Evolutionary conservation across 2,329 filamentous ascomycete genomes (phyloP).

Genomic region (Colletotrichum sp.): DNA sequence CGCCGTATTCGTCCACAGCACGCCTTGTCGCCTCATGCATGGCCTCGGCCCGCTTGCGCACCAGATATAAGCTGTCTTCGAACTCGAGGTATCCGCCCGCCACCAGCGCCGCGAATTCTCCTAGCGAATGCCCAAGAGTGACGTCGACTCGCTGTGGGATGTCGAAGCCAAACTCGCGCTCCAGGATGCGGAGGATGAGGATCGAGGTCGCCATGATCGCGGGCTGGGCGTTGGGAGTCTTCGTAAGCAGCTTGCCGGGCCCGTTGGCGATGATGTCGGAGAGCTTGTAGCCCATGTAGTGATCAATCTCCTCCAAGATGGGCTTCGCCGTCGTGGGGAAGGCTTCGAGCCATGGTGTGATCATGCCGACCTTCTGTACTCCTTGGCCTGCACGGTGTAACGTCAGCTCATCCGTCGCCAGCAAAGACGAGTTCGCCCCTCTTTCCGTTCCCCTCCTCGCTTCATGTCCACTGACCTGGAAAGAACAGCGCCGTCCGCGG

Average conservation of each 20-base stretch:
- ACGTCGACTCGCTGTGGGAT: conserved; percentile 76
- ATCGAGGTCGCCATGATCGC: conserved; percentile 96
- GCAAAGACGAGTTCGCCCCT: background rate
- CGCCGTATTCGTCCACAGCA: conserved; percentile 71
- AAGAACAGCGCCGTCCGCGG: conserved; percentile 66
- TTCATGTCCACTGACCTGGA: conserved; percentile 45
- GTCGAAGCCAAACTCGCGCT: conserved; percentile 82
- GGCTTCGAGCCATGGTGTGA: conserved; percentile 81
- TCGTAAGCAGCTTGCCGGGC: conserved; percentile 76
- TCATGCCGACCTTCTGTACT: conserved; percentile 89
- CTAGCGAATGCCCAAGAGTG: conserved; percentile 87
- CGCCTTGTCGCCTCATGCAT: conserved; percentile 79
- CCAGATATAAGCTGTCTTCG: conserved; percentile 77
- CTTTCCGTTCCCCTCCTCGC: background rate
- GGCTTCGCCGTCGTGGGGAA: conserved; percentile 80
- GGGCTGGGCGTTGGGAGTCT: conserved; percentile 88
- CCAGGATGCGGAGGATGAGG: conserved; percentile 85
- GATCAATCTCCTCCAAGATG: conserved; percentile 87
- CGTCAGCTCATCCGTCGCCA: background rate
- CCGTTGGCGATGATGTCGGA: conserved; percentile 81
- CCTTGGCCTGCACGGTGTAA: conserved; percentile 69
- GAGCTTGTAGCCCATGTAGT: conserved; percentile 74
- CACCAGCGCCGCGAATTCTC: conserved; percentile 91
- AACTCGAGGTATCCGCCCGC: conserved; percentile 82
- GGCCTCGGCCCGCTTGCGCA: conserved; percentile 77